Percentiles rank a stretch among this genome's conserved stretches.
Evolutionary conservation across 2,329 filamentous ascomycete species (phyloP).

Genomic region (Xylaria sp.): DNA sequence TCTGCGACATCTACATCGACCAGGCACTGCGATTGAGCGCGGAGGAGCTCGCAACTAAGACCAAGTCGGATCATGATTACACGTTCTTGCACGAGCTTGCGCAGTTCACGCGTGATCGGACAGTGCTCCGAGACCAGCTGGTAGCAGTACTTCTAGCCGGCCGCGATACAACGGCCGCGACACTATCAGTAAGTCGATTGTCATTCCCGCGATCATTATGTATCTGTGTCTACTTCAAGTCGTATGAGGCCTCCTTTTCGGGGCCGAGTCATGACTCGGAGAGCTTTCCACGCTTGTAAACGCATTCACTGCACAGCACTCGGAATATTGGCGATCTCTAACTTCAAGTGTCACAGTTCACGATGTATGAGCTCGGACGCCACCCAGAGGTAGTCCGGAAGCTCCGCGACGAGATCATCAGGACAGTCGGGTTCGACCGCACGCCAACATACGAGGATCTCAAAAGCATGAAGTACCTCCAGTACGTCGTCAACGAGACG

Average conservation of each 20-base stretch:
- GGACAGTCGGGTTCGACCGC: constrained; percentile 70
- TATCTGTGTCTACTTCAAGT: neutral
- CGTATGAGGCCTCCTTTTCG: neutral
- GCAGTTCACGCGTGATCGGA: constrained; percentile 77
- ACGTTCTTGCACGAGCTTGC: constrained; percentile 90
- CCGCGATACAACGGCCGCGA: constrained; percentile 86
- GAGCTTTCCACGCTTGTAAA: neutral
- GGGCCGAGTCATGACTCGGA: no score
- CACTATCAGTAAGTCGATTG: constrained; percentile 62
- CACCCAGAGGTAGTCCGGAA: constrained; percentile 74
- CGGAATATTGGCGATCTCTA: neutral
- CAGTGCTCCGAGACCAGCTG: constrained; percentile 84
- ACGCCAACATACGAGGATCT: constrained; percentile 81
- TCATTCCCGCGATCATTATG: neutral
- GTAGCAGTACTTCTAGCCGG: constrained; percentile 85
- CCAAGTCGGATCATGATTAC: constrained; percentile 77
- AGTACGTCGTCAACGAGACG: constrained; percentile 79
- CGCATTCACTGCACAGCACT: neutral
- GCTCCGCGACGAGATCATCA: constrained; percentile 78
- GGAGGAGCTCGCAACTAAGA: constrained; percentile 78
- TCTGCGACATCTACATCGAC: constrained; percentile 83
- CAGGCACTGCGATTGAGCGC: constrained; percentile 74
- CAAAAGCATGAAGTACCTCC: constrained; percentile 87
- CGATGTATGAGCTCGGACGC: constrained; percentile 82
- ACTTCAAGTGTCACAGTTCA: constrained; percentile 71